A percentile compares a stretch with the other conserved stretches of the same genome.
Evolutionary conservation across 176 grass and related monocot species (phyloP).

Genomic region (Urochloa ruziziensis): DNA sequence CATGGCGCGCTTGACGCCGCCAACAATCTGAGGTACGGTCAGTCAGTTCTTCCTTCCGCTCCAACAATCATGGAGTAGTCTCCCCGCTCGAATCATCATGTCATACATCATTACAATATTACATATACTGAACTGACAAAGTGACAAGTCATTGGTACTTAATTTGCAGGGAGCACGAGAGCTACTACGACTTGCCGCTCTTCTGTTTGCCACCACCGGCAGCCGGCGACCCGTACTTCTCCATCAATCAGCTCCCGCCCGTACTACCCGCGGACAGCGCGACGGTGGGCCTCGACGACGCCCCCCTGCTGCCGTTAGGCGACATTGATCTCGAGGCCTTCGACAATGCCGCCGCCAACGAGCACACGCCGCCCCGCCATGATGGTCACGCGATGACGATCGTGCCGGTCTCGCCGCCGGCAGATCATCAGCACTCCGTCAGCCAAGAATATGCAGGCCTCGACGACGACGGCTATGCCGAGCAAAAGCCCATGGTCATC

Average conservation of each 20-base stretch:
- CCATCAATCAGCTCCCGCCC: background rate
- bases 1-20: background rate
- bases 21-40: conserved; percentile 8
- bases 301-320: conserved; percentile 18
- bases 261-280: background rate
- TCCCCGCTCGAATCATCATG: background rate
- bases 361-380: background rate
- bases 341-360: background rate
- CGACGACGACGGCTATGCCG: background rate
- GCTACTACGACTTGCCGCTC: background rate
- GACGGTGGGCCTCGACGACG: conserved; percentile 5
- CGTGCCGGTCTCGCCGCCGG: no score
- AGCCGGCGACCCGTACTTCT: background rate
- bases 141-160: no score
- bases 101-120: no score
- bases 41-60: background rate
- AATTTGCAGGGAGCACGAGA: background rate
- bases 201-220: background rate
- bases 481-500: background rate
- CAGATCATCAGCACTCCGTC: background rate
- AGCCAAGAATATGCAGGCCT: background rate
- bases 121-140: background rate
- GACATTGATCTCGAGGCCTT: conserved; percentile 45
- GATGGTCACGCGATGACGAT: background rate
- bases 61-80: background rate